Base-by-base conservation (phyloP, 1,139 yeast species). In the Suhomyces bribrorum region DNA sequence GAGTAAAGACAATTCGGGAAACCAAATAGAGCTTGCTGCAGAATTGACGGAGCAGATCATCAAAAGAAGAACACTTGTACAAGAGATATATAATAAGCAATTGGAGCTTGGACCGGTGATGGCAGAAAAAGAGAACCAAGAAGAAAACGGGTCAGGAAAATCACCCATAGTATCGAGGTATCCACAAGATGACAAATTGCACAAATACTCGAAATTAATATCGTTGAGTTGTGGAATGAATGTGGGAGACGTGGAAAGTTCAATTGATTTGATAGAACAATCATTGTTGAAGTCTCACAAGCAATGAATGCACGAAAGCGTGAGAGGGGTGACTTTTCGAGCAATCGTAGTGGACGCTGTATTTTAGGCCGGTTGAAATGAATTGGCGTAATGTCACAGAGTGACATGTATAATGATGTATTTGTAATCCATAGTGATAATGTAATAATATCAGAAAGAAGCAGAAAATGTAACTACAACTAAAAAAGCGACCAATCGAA, bases 161-260 rank as follows among this genome's bases (percentile, higher is more conserved):
- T 31, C 35, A 16, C 53, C 62, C 14, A 48, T 57, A 4, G 59
- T 63, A 13, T 49, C 62, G 14, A 50, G 51, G 34, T 65, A 59
- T 43, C 61, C 71, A 2, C 46, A 50, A 9, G 62, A 62, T 23
- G 75, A 69, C 45, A 63, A 58, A 36, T 56, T 72, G 33, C 60
- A 60, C 51, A 72, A 72, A 47, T 72, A 72, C 46, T 67, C 74
- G 46, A 64, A 62, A 46, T 56, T 72, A 42, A 66, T 72, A 14
- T 64, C 76, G 13, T 52, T 67, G 29, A 69, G 76, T 47, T 71
- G 76, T 44, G 77, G 75, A 14, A 68, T 72, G 75, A 55, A 64
- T 38, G 50, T 66, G 37, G 56, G 56, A 27, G 76, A 71, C 29
- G 74, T 70, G 27, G 75, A 71, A 42, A 53, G 52, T 23, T 62